Evolutionary conservation across 352 stramenopile genomes (phyloP), one percentile per base, ranked within the genome.

Genomic region (Blastocystis sp.): DNA sequence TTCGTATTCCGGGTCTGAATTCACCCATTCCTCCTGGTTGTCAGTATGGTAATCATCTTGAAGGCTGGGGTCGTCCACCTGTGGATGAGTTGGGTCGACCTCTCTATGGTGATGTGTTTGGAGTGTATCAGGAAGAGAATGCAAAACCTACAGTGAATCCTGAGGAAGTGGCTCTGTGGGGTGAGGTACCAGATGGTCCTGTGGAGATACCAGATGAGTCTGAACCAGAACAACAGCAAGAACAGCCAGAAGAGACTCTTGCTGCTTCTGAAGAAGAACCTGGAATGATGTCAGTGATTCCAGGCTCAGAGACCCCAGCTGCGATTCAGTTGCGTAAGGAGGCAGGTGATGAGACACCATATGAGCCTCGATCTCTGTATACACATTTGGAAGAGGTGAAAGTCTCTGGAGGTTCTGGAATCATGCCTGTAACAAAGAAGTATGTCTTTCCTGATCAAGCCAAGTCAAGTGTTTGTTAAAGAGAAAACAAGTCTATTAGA

Each of bases 31-130:
- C 96, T 3, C 58, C 77, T 66, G 93, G 93, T n/a, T 92, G 94
- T 6, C 93, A 92, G 67, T 98, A 97, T 88, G 96, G 96, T 1
- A 98, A 97, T 89, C 95, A 98, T 87, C 91, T 94, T 19, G 95
- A 95, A 81, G 95, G 95, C 65, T 99, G 95, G 95, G 96, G 96
- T 9, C 98, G 98, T 89, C 95, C 95, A 11, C 95, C 96, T 37
- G 94, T 98, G 21, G 95, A 99, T 90, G 90, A 96, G 63, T 96
- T 94, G 88, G 95, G 95, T 0, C 90, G 93, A 39, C 94, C 95
- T n/a, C 88, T 98, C 19, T 98, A 98, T 89, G 96, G 96, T 52
- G 96, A 98, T 89, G 94, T 97, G 6, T 97, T 98, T 89, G 93
- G 63, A 19, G 39, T 54, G 27, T 75, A 75, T 46, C 19, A 49